Evolutionary conservation across 176 grass and related monocot genomes (phyloP).

Genomic region (Leersia perrieri): DNA sequence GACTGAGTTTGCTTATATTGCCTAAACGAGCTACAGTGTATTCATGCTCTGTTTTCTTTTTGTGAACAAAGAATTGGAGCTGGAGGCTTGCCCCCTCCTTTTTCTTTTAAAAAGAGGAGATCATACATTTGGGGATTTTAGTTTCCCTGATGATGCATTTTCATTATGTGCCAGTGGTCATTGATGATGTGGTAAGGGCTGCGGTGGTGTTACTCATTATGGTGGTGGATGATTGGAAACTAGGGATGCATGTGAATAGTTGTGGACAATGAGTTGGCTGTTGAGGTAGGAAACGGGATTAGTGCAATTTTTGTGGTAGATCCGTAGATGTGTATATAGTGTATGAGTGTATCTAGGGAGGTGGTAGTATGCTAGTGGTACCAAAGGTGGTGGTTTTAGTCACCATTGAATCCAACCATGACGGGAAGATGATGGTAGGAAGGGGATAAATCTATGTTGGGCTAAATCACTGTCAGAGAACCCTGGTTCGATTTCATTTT

Average conservation of each 20-base stretch:
- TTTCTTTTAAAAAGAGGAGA: neutral
- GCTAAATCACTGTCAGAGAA: neutral
- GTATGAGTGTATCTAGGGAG: neutral
- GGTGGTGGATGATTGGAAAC: neutral
- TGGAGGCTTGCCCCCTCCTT: neutral
- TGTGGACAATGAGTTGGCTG: neutral
- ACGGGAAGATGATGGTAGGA: neutral
- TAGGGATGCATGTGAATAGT: neutral
- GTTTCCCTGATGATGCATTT: neutral
- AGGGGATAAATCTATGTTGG: neutral
- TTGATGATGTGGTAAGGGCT: neutral
- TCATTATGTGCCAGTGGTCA: neutral
- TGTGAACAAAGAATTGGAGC: neutral
- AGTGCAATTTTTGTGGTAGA: neutral
- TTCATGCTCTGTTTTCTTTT: neutral
- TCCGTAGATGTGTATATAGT: no score
- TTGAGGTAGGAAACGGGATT: neutral
- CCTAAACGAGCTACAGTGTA: neutral
- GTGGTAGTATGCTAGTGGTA: neutral
- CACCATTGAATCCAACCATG: neutral
- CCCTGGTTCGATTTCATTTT: neutral
- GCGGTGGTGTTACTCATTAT: neutral
- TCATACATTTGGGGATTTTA: neutral
- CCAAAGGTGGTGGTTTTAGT: neutral
- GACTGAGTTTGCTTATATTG: neutral